Evolutionary conservation across 805 yeast species (phyloP).

Genomic region (Schwanniomyces sp.): DNA sequence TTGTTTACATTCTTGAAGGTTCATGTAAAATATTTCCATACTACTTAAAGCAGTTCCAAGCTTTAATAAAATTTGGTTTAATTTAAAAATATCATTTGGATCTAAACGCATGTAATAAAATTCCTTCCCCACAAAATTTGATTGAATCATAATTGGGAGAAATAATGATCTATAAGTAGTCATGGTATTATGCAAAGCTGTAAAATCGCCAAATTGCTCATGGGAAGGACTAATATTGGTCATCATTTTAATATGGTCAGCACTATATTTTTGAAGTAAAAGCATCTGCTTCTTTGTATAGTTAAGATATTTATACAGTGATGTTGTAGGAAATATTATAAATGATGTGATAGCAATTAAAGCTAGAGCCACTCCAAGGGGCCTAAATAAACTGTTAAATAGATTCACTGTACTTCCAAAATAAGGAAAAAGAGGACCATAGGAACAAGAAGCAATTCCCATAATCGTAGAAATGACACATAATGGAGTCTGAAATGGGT

Average conservation of each 20-base stretch:
- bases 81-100: conserved; percentile 22
- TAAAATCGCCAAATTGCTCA: conserved; percentile 19
- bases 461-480: conserved; percentile 23
- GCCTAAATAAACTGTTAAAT: conserved; percentile 15
- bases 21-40: conserved; percentile 26
- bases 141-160: conserved; percentile 18
- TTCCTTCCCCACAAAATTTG: conserved; percentile 17
- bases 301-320: conserved; percentile 11
- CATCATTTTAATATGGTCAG: conserved; percentile 21
- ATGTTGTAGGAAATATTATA: conserved; percentile 28
- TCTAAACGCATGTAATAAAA: conserved; percentile 27
- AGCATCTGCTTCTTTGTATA: conserved; percentile 14
- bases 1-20: conserved; percentile 26
- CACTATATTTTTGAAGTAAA: conserved; percentile 11
- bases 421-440: conserved; percentile 23
- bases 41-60: conserved; percentile 21
- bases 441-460: conserved; percentile 20
- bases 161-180: conserved; percentile 14
- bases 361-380: conserved; percentile 24
- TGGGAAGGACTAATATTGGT: conserved; percentile 26
- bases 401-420: conserved; percentile 22
- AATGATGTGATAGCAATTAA: conserved; percentile 15
- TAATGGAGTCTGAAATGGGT: conserved; percentile 15
- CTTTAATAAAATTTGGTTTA: conserved; percentile 21
- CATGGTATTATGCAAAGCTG: conserved; percentile 16